Evolutionary conservation across 73 alveolate genomes (phyloP).

Genomic region (Paramecium primaurelia): DNA sequence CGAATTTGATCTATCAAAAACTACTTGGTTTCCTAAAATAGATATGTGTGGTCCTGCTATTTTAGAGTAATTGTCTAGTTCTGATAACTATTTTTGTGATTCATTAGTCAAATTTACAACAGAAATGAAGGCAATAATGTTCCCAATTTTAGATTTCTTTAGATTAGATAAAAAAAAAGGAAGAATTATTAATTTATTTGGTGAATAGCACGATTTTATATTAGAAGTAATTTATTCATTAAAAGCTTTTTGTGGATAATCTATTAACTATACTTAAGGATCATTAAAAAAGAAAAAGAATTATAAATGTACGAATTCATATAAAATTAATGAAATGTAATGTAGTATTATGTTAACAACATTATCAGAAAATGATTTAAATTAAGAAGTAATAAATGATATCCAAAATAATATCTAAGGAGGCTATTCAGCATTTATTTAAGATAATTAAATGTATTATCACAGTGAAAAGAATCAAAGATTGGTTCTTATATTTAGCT

Average conservation of each 20-base stretch:
- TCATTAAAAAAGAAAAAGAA: not conserved
- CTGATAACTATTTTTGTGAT: not conserved
- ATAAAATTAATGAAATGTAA: not conserved
- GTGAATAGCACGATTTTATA: slow-evolving; percentile 6
- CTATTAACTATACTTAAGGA: not conserved
- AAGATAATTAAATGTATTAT: not conserved
- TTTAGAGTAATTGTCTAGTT: not conserved
- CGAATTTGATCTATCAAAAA: not conserved
- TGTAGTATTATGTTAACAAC: not conserved
- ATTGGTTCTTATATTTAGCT: not conserved
- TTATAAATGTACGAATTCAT: not conserved
- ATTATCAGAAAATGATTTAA: not conserved
- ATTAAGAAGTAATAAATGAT: not conserved
- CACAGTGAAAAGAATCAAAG: not conserved
- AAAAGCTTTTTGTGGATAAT: not conserved
- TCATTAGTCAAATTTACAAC: not conserved
- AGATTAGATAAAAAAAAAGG: not conserved
- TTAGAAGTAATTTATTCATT: slow-evolving; percentile 22
- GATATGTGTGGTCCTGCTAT: slow-evolving; percentile 21
- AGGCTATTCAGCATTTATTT: not conserved
- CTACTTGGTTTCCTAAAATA: not conserved
- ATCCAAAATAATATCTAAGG: not conserved
- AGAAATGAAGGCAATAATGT: not conserved
- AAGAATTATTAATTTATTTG: not conserved
- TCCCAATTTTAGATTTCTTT: slow-evolving; percentile 10